Evolutionary conservation across 768 basidiomycete species (phyloP).

Genomic region (Pisolithus albus): DNA sequence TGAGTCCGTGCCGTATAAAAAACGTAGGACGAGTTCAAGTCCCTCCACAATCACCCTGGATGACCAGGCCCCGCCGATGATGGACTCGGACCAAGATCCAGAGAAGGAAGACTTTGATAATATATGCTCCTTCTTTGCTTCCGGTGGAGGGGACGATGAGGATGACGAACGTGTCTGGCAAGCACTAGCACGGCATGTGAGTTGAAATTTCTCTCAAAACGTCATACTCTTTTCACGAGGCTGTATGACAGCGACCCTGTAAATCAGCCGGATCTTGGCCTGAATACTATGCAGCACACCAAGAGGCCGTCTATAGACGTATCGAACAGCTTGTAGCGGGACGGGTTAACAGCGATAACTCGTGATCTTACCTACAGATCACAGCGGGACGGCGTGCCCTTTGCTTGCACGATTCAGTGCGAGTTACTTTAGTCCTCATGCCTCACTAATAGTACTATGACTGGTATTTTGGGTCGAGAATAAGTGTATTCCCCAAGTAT

Average conservation of each 20-base stretch:
- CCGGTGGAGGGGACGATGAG: constrained; percentile 41
- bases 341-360: constrained; percentile 7
- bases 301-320: constrained; percentile 35
- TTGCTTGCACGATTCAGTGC: not conserved
- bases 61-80: not conserved
- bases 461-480: not conserved
- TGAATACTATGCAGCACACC: constrained; percentile 43
- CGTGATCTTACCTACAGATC: too few species aligned
- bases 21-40: not conserved
- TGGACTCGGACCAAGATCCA: constrained; percentile 3
- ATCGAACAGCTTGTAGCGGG: constrained; percentile 30
- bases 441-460: not conserved
- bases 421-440: not conserved
- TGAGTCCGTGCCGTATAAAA: constrained; percentile 2
- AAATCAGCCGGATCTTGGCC: constrained; percentile 41
- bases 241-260: constrained; percentile 30
- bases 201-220: constrained; percentile 14
- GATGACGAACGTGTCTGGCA: constrained; percentile 48
- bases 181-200: constrained; percentile 40
- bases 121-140: constrained; percentile 51
- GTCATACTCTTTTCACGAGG: constrained; percentile 1
- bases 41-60: not conserved
- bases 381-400: not conserved
- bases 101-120: constrained; percentile 40
- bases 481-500: not conserved